phyloP scores from a whole-genome alignment of 352 stramenopile species.

The Phytophthora chlamydospora region DNA sequence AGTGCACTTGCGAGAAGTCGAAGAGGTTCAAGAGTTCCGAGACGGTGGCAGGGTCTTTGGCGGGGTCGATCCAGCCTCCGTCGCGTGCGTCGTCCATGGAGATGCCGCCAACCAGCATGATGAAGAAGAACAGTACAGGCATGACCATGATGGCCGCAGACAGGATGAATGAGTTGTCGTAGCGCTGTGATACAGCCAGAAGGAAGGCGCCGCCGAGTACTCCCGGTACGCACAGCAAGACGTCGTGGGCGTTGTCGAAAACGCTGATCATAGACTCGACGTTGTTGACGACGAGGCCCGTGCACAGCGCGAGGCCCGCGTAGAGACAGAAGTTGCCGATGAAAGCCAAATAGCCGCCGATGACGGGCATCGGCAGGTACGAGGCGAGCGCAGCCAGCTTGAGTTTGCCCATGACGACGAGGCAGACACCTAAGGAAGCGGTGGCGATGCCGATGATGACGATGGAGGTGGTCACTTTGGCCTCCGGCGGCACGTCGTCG shows the following conservation, averaged over 20 bases:
- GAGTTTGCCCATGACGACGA: slow-evolving; percentile 94
- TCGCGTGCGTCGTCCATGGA: slow-evolving; percentile 91
- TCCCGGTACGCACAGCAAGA: slow-evolving; percentile 88
- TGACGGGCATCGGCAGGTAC: slow-evolving; percentile 96
- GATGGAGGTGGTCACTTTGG: slow-evolving; percentile 94
- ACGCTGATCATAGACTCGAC: slow-evolving; percentile 79
- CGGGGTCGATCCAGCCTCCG: slow-evolving; percentile 91
- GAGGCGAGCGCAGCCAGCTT: slow-evolving; percentile 94
- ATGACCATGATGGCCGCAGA: slow-evolving; percentile 89
- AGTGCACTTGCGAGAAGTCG: slow-evolving; percentile 91
- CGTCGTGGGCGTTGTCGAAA: slow-evolving; percentile 47
- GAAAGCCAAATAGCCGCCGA: slow-evolving; percentile 98
- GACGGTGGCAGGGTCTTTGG: slow-evolving; percentile 59
- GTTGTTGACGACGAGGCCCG: slow-evolving; percentile 87
- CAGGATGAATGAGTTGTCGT: slow-evolving; percentile 71
- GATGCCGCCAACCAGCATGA: slow-evolving; percentile 74
- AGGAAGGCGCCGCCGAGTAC: slow-evolving; percentile 86
- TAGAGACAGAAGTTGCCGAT: slow-evolving; percentile 97
- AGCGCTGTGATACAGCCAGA: slow-evolving; percentile 76
- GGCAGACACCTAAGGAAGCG: slow-evolving; percentile 85
- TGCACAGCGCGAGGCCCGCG: slow-evolving; percentile 91
- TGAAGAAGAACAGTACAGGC: slow-evolving; percentile 90
- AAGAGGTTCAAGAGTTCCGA: slow-evolving; percentile 86
- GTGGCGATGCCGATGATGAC: slow-evolving; percentile 94
- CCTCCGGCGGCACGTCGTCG: slow-evolving; percentile 55